Percentiles rank a stretch among this genome's conserved stretches.
Conservation (phyloP, 805 yeast genomes). For the Suhomyces xylopsoci region DNA sequence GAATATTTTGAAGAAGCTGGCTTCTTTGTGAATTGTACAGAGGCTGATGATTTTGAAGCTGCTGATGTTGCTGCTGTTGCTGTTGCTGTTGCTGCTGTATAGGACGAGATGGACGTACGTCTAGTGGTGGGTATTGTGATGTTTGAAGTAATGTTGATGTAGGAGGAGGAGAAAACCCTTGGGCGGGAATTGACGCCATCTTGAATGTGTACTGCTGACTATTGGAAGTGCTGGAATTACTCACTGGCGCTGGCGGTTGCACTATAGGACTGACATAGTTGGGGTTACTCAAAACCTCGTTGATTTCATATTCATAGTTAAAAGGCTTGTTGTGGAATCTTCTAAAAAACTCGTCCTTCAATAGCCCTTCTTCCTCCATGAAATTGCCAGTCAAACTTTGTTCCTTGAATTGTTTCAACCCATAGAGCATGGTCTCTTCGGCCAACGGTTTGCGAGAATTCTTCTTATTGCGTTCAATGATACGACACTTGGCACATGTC, state of each 20-base stretch:
- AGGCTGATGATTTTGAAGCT: slow-evolving; percentile 4
- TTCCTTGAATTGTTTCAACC: slow-evolving; percentile 43
- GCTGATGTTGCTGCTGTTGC: slow-evolving; percentile 7
- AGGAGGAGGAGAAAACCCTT: slow-evolving; percentile 1
- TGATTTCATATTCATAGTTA: slow-evolving; percentile 13
- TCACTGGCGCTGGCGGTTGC: slow-evolving; percentile 11
- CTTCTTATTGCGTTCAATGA: slow-evolving; percentile 48
- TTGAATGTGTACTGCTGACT: slow-evolving; percentile 8
- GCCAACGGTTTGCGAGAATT: slow-evolving; percentile 45
- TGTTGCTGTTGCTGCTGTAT: slow-evolving; percentile 6
- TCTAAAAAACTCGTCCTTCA: slow-evolving; percentile 20
- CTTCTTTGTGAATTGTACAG: background rate
- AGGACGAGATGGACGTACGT: background rate
- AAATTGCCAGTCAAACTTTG: slow-evolving; percentile 30
- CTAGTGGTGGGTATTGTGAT: background rate
- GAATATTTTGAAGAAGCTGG: background rate
- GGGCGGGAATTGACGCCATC: slow-evolving; percentile 5
- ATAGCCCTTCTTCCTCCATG: slow-evolving; percentile 29
- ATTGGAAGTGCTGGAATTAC: slow-evolving; percentile 9
- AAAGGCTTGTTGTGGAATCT: slow-evolving; percentile 13
- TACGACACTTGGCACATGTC: slow-evolving; percentile 57
- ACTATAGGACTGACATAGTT: slow-evolving; percentile 9
- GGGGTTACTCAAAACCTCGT: slow-evolving; percentile 10
- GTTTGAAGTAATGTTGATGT: background rate
- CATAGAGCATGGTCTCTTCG: slow-evolving; percentile 45